Conservation (phyloP, 345 rosid genomes). For the Gossypium stocksii region DNA sequence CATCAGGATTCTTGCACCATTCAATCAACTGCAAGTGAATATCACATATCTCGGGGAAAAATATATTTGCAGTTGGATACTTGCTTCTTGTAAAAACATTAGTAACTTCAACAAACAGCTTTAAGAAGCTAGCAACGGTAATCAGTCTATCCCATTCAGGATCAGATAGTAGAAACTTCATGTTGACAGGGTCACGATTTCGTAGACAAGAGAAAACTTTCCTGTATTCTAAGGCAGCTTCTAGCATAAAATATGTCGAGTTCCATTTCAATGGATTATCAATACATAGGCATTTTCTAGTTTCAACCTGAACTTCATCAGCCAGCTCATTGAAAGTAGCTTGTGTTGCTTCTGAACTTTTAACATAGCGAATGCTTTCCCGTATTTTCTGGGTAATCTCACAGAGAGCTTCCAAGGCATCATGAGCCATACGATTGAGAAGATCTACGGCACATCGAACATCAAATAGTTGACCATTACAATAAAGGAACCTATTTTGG, state of each 20-base stretch:
- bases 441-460: constrained; percentile 54
- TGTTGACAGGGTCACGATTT: constrained; percentile 33
- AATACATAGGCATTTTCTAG: constrained; percentile 38
- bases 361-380: constrained; percentile 43
- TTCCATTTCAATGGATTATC: constrained; percentile 61
- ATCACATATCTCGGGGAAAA: constrained; percentile 65
- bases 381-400: constrained; percentile 48
- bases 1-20: constrained; percentile 70
- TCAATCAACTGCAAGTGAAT: constrained; percentile 57
- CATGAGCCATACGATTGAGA: constrained; percentile 55
- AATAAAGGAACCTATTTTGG: constrained; percentile 63
- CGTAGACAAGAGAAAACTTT: constrained; percentile 41
- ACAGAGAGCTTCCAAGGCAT: constrained; percentile 42
- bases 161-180: constrained; percentile 52
- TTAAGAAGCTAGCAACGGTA: constrained; percentile 41
- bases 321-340: constrained; percentile 40
- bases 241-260: constrained; percentile 63
- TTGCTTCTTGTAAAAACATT: constrained; percentile 43
- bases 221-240: constrained; percentile 49
- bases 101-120: constrained; percentile 55
- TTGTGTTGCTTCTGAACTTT: constrained; percentile 41
- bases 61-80: constrained; percentile 52
- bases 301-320: constrained; percentile 35
- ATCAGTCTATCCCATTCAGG: constrained; percentile 57
- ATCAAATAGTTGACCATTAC: constrained; percentile 64